Conservation (phyloP, 2,329 filamentous ascomycete genomes). For the Colletotrichum orbiculare region DNA sequence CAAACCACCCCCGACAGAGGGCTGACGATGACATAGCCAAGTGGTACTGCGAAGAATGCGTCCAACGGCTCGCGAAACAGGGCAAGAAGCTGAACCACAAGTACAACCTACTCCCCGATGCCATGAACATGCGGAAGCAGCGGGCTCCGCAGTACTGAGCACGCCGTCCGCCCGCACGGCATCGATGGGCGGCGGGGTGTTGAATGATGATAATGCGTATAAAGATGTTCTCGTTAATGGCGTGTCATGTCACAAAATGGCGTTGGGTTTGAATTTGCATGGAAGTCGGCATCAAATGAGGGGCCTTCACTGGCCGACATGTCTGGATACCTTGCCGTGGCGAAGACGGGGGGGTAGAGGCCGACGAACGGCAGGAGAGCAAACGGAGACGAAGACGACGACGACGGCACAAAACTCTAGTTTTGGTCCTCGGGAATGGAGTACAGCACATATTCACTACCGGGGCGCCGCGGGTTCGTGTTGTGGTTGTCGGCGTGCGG, state of each 20-base stretch:
- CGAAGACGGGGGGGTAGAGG: slow-evolving; percentile 15
- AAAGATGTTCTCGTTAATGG: slow-evolving; percentile 1
- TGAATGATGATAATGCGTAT: slow-evolving; percentile 1
- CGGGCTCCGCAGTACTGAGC: slow-evolving; percentile 19
- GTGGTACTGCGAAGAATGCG: slow-evolving; percentile 87
- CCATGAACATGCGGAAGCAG: slow-evolving; percentile 30
- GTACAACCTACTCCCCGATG: slow-evolving; percentile 43
- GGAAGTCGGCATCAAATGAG: slow-evolving; percentile 8
- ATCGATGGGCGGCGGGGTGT: not conserved
- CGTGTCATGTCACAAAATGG: slow-evolving; percentile 13
- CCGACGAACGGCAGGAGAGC: no score
- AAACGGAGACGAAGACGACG: no score
- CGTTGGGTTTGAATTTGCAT: slow-evolving; percentile 22
- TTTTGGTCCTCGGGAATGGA: slow-evolving; percentile 23
- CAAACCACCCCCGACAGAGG: not conserved
- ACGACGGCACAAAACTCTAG: slow-evolving; percentile 11
- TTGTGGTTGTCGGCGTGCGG: not conserved
- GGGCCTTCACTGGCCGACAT: slow-evolving; percentile 7
- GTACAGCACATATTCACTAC: slow-evolving; percentile 26
- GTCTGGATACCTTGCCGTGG: slow-evolving; percentile 11
- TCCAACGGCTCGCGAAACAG: slow-evolving; percentile 69
- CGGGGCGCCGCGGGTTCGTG: not conserved
- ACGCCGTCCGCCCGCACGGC: not conserved
- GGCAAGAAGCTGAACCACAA: slow-evolving; percentile 64
- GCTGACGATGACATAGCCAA: slow-evolving; percentile 63